Evolutionary conservation across 371 early-diverging fungal genomes (phyloP).

Genomic region (Mortierella sp.): DNA sequence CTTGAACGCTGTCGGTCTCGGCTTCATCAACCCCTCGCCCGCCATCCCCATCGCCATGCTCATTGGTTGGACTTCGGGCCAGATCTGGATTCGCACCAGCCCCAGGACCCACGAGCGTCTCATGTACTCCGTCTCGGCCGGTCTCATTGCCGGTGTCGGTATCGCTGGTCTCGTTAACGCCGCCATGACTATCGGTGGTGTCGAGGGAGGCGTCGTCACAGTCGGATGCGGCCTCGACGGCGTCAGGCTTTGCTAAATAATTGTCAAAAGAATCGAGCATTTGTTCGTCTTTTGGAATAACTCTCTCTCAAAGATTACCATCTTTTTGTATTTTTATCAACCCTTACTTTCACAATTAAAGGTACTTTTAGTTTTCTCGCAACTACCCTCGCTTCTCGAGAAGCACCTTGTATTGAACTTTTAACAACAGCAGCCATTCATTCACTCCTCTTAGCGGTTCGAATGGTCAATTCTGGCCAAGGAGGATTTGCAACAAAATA

Average conservation of each 20-base stretch:
- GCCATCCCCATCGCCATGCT: slow-evolving; percentile 70
- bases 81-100: slow-evolving; percentile 67
- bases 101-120: slow-evolving; percentile 60
- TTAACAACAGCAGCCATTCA: too few relatives aligned
- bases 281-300: neutral
- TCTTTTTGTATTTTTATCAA: slow-evolving; percentile 8
- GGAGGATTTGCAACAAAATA: too few relatives aligned
- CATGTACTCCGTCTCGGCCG: slow-evolving; percentile 74
- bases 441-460: too few relatives aligned
- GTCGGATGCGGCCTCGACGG: slow-evolving; percentile 24
- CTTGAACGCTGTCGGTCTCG: slow-evolving; percentile 77
- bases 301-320: too few relatives aligned
- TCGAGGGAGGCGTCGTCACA: slow-evolving; percentile 6
- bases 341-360: too few relatives aligned
- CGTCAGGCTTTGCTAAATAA: slow-evolving; percentile 13
- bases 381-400: too few relatives aligned
- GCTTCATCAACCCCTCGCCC: slow-evolving; percentile 72
- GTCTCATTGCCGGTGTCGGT: slow-evolving; percentile 84
- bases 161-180: slow-evolving; percentile 76
- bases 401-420: too few relatives aligned
- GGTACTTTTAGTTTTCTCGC: neutral
- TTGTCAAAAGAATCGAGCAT: slow-evolving; percentile 4
- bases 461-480: too few relatives aligned
- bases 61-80: slow-evolving; percentile 66
- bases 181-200: slow-evolving; percentile 64